A percentile compares a stretch with the other conserved stretches of the same genome.
Evolutionary conservation across 805 yeast species (phyloP).

Genomic region (Candida pseudofarinosa): DNA sequence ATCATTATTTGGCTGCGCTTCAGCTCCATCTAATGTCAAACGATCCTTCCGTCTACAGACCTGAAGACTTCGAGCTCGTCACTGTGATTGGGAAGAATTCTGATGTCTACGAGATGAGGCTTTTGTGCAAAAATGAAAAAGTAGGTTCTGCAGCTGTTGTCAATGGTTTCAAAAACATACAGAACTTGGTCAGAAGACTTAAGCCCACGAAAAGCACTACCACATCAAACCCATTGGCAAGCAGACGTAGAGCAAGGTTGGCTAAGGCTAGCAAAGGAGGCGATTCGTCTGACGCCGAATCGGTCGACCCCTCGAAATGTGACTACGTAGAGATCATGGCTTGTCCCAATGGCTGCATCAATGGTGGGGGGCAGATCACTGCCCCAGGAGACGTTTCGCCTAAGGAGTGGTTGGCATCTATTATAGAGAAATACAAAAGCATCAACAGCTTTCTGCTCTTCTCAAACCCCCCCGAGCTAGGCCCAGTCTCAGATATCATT

Average conservation of each 20-base stretch:
- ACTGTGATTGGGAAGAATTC: constrained; percentile 64
- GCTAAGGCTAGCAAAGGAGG: constrained; percentile 8
- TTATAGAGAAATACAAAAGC: constrained; percentile 28
- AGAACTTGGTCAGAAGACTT: constrained; percentile 82
- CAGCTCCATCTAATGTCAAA: constrained; percentile 20
- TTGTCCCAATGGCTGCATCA: constrained; percentile 95
- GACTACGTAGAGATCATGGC: constrained; percentile 96
- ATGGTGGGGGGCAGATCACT: constrained; percentile 90
- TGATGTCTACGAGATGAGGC: constrained; percentile 68
- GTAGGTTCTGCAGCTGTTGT: constrained; percentile 59
- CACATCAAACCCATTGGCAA: constrained; percentile 35
- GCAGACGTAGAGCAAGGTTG: constrained; percentile 42
- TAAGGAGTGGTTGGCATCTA: constrained; percentile 44
- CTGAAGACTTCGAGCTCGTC: constrained; percentile 24
- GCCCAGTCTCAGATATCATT: constrained; percentile 2
- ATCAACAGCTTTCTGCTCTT: constrained; percentile 22
- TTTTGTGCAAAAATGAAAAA: constrained; percentile 37
- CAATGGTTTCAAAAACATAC: constrained; percentile 92
- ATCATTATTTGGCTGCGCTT: constrained; percentile 52
- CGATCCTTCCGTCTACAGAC: constrained; percentile 13
- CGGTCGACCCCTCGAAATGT: constrained; percentile 60
- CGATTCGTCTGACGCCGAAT: constrained; percentile 10
- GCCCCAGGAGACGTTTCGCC: constrained; percentile 34
- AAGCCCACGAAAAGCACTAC: constrained; percentile 32
- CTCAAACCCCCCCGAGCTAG: background rate